Conservation (phyloP, 2,329 filamentous ascomycete species). For the Aspergillus texensis region DNA sequence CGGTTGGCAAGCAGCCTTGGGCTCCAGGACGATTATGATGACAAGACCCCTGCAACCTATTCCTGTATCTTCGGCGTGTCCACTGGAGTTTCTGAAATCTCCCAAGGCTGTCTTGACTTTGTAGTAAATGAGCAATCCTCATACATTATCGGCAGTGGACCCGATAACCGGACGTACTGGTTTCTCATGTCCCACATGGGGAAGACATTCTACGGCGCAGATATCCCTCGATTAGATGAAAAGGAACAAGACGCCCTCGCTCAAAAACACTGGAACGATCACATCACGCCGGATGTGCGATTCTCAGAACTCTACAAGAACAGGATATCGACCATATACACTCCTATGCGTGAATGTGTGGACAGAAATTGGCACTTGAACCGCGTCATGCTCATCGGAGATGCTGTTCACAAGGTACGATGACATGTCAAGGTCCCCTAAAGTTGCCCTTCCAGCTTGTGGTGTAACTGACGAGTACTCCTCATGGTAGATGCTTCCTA, state of each 20-base stretch:
- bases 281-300: conserved; percentile 21
- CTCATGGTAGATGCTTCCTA: conserved; percentile 15
- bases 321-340: conserved; percentile 16
- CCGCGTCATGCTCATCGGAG: conserved; percentile 32
- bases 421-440: neutral
- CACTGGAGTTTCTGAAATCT: neutral
- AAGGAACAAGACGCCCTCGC: conserved; percentile 22
- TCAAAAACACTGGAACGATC: conserved; percentile 18
- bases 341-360: conserved; percentile 22
- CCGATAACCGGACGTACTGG: conserved; percentile 26
- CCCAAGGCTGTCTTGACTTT: conserved; percentile 8
- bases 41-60: conserved; percentile 13
- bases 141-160: conserved; percentile 21
- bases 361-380: conserved; percentile 28
- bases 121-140: conserved; percentile 24
- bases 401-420: conserved; percentile 35
- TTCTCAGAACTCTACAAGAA: conserved; percentile 26
- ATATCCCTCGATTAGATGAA: conserved; percentile 27
- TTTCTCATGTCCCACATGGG: conserved; percentile 25
- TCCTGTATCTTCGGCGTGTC: conserved; percentile 14
- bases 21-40: conserved; percentile 16
- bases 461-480: neutral
- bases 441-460: neutral
- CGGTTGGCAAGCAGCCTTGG: conserved; percentile 15
- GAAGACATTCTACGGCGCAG: conserved; percentile 18